A percentile compares a stretch with the other conserved stretches of the same genome.
Evolutionary conservation across 768 basidiomycete species (phyloP).

Genomic region (Leccinum pellstonianum): DNA sequence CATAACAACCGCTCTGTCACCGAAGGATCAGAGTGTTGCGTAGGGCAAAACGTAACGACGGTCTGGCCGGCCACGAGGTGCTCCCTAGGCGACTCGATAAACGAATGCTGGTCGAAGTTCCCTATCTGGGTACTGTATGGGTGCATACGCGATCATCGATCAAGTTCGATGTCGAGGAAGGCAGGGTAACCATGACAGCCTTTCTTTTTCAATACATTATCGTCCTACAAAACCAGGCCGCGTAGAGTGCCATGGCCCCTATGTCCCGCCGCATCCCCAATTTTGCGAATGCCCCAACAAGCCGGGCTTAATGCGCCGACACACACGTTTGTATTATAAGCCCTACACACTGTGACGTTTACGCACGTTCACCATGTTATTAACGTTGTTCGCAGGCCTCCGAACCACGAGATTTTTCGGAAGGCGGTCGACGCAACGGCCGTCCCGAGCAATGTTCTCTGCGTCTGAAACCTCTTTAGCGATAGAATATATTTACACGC

Average conservation of each 20-base stretch:
- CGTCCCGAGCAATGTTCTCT: slow-evolving; percentile 23
- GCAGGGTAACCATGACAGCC: neutral
- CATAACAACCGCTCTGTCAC: neutral
- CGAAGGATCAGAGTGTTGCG: neutral
- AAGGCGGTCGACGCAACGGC: slow-evolving; percentile 12
- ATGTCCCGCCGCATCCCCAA: neutral
- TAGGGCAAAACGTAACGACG: neutral
- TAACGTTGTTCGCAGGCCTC: slow-evolving; percentile 11
- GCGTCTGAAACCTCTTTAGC: slow-evolving; percentile 24
- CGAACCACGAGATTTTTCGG: slow-evolving; percentile 25
- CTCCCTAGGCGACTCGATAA: neutral
- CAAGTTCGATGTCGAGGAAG: neutral
- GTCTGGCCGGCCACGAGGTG: neutral
- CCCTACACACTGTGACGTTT: neutral
- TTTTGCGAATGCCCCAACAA: neutral
- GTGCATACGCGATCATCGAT: neutral
- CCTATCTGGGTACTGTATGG: neutral
- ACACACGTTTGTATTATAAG: neutral
- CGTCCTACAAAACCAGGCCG: neutral
- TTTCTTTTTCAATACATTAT: neutral
- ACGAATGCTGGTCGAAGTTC: neutral
- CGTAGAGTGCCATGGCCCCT: neutral
- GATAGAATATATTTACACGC: slow-evolving; percentile 22
- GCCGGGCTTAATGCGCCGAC: neutral
- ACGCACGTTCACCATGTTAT: slow-evolving; percentile 1